Conservation (phyloP, 169 alveolate genomes). For the Eimeria zaria region DNA sequence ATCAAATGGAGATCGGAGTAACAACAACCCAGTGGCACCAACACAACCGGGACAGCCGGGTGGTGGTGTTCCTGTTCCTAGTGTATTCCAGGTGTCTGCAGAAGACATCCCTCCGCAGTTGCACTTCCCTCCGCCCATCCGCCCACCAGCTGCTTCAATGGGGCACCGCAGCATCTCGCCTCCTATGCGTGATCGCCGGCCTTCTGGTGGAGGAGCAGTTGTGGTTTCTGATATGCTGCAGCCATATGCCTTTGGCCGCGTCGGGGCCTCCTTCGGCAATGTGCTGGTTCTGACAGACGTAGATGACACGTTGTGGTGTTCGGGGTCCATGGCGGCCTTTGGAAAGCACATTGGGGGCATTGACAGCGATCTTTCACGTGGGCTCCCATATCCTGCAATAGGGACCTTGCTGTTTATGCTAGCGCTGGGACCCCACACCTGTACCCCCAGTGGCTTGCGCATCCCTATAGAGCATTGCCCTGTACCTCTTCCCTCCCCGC, state of each 20-base stretch:
- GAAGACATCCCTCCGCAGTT: not conserved
- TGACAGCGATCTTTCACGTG: slow-evolving; percentile 52
- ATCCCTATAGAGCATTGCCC: slow-evolving; percentile 40
- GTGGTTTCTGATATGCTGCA: slow-evolving; percentile 12
- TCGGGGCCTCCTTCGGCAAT: slow-evolving; percentile 35
- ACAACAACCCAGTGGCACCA: not conserved
- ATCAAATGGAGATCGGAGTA: not conserved
- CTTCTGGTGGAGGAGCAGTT: slow-evolving; percentile 13
- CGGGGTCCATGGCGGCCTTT: slow-evolving; percentile 66
- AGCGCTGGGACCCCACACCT: slow-evolving; percentile 77
- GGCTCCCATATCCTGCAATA: slow-evolving; percentile 79
- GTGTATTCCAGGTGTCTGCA: slow-evolving; percentile 52
- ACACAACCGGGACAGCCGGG: slow-evolving; percentile 29
- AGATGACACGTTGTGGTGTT: slow-evolving; percentile 82
- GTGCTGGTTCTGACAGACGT: slow-evolving; percentile 68
- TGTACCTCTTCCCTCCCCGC: slow-evolving; percentile 24
- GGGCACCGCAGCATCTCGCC: slow-evolving; percentile 44
- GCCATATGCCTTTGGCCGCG: slow-evolving; percentile 32
- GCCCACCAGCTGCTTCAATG: slow-evolving; percentile 7
- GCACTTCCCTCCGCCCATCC: not conserved
- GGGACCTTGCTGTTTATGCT: slow-evolving; percentile 63
- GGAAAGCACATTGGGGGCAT: slow-evolving; percentile 76
- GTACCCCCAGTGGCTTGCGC: slow-evolving; percentile 54
- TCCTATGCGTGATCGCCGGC: not conserved
- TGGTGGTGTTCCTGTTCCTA: slow-evolving; percentile 68